Evolutionary conservation across 108 stramenopile species (phyloP).

Genomic region (Schizochytrium sp.): DNA sequence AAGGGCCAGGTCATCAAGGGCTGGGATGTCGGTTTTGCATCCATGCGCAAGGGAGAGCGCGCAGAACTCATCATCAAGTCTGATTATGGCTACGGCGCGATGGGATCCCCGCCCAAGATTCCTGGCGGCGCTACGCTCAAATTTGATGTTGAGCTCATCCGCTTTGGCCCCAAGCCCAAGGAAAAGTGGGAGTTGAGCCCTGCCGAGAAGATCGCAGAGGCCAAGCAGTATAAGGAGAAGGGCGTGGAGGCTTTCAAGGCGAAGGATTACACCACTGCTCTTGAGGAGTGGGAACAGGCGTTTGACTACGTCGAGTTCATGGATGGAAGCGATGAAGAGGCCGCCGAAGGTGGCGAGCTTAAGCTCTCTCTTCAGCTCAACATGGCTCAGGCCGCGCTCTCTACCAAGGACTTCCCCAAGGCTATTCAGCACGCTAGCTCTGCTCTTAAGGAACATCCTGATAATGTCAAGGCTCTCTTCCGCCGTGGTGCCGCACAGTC

Average conservation of each 20-base stretch:
- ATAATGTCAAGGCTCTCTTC: conserved; percentile 58
- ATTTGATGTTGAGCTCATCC: conserved; percentile 95
- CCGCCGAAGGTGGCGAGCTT: not conserved
- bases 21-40: conserved; percentile 76
- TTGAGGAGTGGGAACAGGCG: not conserved
- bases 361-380: conserved; percentile 34
- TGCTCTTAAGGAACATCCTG: not conserved
- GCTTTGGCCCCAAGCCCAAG: conserved; percentile 86
- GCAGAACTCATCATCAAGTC: conserved; percentile 72
- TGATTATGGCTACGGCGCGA: conserved; percentile 92
- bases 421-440: not conserved
- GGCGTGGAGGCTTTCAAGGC: conserved; percentile 34
- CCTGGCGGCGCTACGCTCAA: conserved; percentile 84
- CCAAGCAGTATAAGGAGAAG: conserved; percentile 45
- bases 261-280: not conserved
- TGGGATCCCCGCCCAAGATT: conserved; percentile 89
- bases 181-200: conserved; percentile 78
- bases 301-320: not conserved
- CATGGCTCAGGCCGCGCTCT: not conserved
- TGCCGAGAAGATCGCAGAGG: conserved; percentile 29
- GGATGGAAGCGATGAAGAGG: conserved; percentile 24
- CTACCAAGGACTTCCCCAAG: conserved; percentile 28
- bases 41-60: conserved; percentile 74
- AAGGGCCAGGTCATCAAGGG: conserved; percentile 72
- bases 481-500: conserved; percentile 36